Base-by-base conservation (phyloP, 2,329 filamentous ascomycete genomes). In the Claviceps sp. region DNA sequence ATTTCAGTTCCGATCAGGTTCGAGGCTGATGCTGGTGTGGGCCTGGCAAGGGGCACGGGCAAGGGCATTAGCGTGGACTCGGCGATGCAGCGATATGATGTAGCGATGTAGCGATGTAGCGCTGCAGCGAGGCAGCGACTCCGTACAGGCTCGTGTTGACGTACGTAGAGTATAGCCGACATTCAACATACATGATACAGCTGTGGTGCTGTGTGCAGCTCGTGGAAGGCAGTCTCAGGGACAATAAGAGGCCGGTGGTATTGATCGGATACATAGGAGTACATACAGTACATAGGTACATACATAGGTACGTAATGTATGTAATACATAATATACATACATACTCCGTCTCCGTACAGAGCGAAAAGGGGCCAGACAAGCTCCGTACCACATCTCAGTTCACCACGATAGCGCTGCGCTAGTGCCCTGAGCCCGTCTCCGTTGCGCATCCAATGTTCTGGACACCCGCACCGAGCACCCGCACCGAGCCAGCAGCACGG, bases 1-100 rank as follows among this genome's bases (percentile, higher is more conserved):
- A 46, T 38, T 38, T 30, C 48, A 45, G 9, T 26, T 50, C 42
- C 42, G 49, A 50, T 50, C 49, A 5, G 30, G 40, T 49, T 48
- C 16, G 47, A 47, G 34, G 34, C 43, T 45, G 43, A 26, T 45
- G 43, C 22, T 45, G 46, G 30, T 41, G 47, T 38, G 47, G 36
- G 4, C 36, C 18, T 5, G 48, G 22, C 24, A 34, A 41, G 40
- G 40, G 40, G 48, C 24, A n/a, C 13, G 40, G 48, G 6, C 38
- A 34, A 34, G 24, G 38, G 47, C 36, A 50, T 24, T 26, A 30
- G 49, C 34, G 42, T 46, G 34, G 30, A 36, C 42, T 46, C 42
- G 49, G 42, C 49, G 42, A 49, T 49, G 18, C 42, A 50, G 49
- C 49, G 30, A 26, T 34, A 8, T 30, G 26, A 30, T 34, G 30